Evolutionary conservation across 2,329 filamentous ascomycete species (phyloP).

Genomic region (Simplicillium sp.): DNA sequence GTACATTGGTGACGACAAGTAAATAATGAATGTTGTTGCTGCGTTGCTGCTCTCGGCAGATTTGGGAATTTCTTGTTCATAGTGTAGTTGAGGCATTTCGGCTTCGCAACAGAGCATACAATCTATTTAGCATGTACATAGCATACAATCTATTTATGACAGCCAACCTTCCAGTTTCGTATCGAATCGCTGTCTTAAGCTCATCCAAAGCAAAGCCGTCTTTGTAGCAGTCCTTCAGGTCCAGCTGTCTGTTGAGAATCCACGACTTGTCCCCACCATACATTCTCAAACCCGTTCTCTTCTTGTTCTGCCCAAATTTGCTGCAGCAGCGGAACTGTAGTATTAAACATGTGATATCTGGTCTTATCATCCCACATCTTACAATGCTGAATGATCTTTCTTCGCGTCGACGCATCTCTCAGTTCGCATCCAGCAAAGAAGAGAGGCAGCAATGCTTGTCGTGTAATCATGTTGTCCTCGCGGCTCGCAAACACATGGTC

Average conservation of each 20-base stretch:
- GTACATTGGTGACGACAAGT: too few species aligned
- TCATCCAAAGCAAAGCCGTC: too few species aligned
- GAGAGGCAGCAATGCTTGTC: neutral
- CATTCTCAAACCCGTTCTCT: neutral
- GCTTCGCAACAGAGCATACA: too few species aligned
- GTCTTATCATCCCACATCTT: neutral
- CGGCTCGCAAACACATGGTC: neutral
- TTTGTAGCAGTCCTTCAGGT: too few species aligned
- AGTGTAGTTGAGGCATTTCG: too few species aligned
- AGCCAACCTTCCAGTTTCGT: too few species aligned
- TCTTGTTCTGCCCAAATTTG: neutral
- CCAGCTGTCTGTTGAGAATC: neutral
- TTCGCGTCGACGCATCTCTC: neutral
- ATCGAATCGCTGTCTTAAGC: too few species aligned
- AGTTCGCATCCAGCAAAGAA: neutral
- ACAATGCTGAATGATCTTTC: neutral
- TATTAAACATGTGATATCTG: neutral
- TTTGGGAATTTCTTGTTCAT: too few species aligned
- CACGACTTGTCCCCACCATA: neutral
- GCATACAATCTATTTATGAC: too few species aligned
- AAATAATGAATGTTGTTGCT: too few species aligned
- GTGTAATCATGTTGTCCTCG: neutral
- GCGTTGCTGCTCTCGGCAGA: too few species aligned
- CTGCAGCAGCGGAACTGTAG: neutral
- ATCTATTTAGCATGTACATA: too few species aligned